Evolutionary conservation across 1,284 basidiomycete genomes (phyloP), one percentile per base, ranked within the genome.

Genomic region (Pseudozyma hubeiensis): DNA sequence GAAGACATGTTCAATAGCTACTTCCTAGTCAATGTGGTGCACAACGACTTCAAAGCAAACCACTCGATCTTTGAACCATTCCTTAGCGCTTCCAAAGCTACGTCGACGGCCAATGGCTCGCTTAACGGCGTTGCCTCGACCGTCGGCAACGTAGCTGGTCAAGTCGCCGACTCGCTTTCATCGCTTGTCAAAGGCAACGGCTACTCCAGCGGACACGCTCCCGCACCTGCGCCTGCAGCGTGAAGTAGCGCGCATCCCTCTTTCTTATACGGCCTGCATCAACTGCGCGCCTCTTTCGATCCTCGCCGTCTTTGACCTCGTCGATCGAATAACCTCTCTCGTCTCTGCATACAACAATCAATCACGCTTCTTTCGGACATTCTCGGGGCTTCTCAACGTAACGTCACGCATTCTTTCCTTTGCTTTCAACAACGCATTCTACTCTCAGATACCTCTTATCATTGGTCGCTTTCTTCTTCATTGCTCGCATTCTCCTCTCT

Each of bases 11-110:
- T 84, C 51, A 71, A 75, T 67, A 64, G 53, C 17, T 83, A 70
- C 60, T 82, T 82, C 76, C 72, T 83, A 11, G 81, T 83, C 65
- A 83, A 83, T 44, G 78, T 83, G 30, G 81, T 80, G n/a, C 79
- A 81, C 59, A 81, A 81, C 63, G 82, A 84, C 60, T 84, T 84
- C 67, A 83, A 82, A 67, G 62, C 71, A 13, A 45, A 69, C 41
- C 64, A 81, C 40, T 71, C 79, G 37, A 83, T 84, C 68, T 84
- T 83, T 49, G 68, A 74, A 65, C 80, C 79, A 0, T 83, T 83
- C 69, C 54, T 81, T n/a, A 69, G 45, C 43, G 30, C 53, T 3
- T 45, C 53, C 19, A 57, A 57, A 40, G 37, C 45, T 16, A 31
- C 45, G 7, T 24, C 34, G 9, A 29, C 45, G 14, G 54, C 43